A percentile compares a stretch with the other conserved stretches of the same genome.
Conservation (phyloP, 495 filamentous ascomycete genomes). For the Staphylotrichum longicolle region DNA sequence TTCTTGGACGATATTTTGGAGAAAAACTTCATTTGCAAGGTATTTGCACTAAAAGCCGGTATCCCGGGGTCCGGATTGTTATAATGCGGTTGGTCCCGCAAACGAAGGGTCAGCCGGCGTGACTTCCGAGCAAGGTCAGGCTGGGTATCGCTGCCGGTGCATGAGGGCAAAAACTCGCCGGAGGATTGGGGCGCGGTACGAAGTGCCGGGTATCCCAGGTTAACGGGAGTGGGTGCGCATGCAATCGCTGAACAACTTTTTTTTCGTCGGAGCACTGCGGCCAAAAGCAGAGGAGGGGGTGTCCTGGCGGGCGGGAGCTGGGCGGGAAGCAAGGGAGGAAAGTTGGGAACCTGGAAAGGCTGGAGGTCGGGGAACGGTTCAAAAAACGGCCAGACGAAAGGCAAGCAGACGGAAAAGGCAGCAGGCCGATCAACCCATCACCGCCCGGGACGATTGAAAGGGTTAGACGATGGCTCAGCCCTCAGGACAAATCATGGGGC, state of each 20-base stretch:
- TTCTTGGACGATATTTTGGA: slow-evolving; percentile 54
- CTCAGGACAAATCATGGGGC: slow-evolving; percentile 27
- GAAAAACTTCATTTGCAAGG: slow-evolving; percentile 55
- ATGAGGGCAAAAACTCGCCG: slow-evolving; percentile 31
- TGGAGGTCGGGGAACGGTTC: slow-evolving; percentile 23
- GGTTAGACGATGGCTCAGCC: slow-evolving; percentile 34
- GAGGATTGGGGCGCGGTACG: slow-evolving; percentile 25
- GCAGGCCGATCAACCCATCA: slow-evolving; percentile 22
- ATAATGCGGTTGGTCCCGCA: slow-evolving; percentile 30
- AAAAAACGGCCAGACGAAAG: slow-evolving; percentile 18
- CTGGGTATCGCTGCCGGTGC: slow-evolving; percentile 32
- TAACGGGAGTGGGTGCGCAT: slow-evolving; percentile 17
- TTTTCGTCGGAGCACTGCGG: slow-evolving; percentile 8
- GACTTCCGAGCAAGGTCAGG: slow-evolving; percentile 35
- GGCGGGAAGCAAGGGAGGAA: slow-evolving; percentile 2
- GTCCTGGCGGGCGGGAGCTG: slow-evolving; percentile 9
- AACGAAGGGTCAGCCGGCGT: slow-evolving; percentile 25
- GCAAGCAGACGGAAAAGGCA: slow-evolving; percentile 3
- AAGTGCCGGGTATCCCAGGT: slow-evolving; percentile 22
- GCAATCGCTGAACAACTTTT: slow-evolving; percentile 18
- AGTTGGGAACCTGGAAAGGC: slow-evolving; percentile 15
- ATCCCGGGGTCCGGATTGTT: slow-evolving; percentile 28
- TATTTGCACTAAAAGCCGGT: slow-evolving; percentile 21
- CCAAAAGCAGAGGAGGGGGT: slow-evolving; percentile 14
- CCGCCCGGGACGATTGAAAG: slow-evolving; percentile 30